A percentile compares a stretch with the other conserved stretches of the same genome.
phyloP scores from a whole-genome alignment of 805 yeast genomes.

The Candida verbasci region DNA sequence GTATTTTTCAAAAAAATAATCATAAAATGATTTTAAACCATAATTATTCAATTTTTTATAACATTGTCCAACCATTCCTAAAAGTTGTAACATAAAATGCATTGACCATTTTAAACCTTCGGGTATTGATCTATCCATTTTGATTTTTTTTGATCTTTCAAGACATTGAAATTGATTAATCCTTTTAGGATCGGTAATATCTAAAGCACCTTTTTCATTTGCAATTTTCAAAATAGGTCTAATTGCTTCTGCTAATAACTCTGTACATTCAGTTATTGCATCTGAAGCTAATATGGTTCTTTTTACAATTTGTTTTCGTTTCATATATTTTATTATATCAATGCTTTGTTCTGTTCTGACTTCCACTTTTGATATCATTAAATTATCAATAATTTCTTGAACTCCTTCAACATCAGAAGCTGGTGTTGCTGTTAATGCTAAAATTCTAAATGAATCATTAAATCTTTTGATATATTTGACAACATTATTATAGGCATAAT shows the following conservation, averaged over 20 bases:
- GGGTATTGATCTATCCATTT: slow-evolving; percentile 48
- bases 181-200: slow-evolving; percentile 58
- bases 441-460: slow-evolving; percentile 56
- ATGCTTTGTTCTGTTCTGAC: slow-evolving; percentile 79
- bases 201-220: slow-evolving; percentile 58
- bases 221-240: slow-evolving; percentile 63
- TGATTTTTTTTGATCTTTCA: slow-evolving; percentile 59
- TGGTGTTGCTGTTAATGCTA: slow-evolving; percentile 96
- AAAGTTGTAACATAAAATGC: slow-evolving; percentile 54
- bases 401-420: slow-evolving; percentile 85
- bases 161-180: slow-evolving; percentile 69
- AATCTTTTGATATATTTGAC: slow-evolving; percentile 57
- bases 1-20: slow-evolving; percentile 58
- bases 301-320: slow-evolving; percentile 56
- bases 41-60: slow-evolving; percentile 68
- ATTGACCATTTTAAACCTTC: slow-evolving; percentile 76
- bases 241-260: slow-evolving; percentile 58
- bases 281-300: slow-evolving; percentile 49
- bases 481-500: slow-evolving; percentile 85
- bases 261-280: slow-evolving; percentile 54
- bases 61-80: slow-evolving; percentile 72
- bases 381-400: slow-evolving; percentile 73
- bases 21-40: slow-evolving; percentile 74
- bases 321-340: slow-evolving; percentile 79
- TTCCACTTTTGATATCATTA: slow-evolving; percentile 73